These are phyloP conservation scores for Atkinsonella hypoxylon DNA, from an alignment of 2,329 filamentous ascomycete species.

Conservation along the genomic window DNA sequence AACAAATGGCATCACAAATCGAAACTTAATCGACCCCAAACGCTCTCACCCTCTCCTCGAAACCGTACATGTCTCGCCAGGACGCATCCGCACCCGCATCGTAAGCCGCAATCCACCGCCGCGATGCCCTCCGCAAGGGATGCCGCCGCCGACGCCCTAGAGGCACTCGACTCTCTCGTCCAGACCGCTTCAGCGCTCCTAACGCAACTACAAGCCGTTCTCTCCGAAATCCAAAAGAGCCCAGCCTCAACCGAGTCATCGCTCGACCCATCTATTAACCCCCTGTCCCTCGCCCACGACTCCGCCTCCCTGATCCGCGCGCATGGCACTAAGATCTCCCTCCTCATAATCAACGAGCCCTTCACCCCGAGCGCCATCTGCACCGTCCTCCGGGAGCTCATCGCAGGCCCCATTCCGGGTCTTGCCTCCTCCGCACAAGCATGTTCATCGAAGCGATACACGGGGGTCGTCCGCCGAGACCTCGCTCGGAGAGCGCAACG, in stretches of 20 bases:
- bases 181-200: conserved; percentile 26
- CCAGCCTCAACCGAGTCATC: conserved; percentile 9
- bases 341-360: conserved; percentile 75
- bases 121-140: no score
- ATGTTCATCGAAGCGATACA: conserved; percentile 50
- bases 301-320: conserved; percentile 63
- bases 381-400: conserved; percentile 60
- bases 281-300: conserved; percentile 59
- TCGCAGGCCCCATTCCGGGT: conserved; percentile 59
- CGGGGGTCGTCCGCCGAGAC: conserved; percentile 50
- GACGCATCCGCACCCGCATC: no score
- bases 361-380: conserved; percentile 69
- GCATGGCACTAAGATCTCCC: conserved; percentile 76
- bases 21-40: no score
- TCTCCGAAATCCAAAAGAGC: conserved; percentile 27
- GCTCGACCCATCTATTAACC: conserved; percentile 28
- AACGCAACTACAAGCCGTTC: conserved; percentile 28
- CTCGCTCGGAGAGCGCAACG: conserved; percentile 45
- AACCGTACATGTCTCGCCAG: no score
- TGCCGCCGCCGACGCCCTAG: conserved; percentile 17
- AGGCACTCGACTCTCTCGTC: conserved; percentile 27
- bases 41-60: no score
- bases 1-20: no score
- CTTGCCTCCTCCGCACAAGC: conserved; percentile 59
- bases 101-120: no score